Percentiles rank a stretch among this genome's conserved stretches.
phyloP scores from a whole-genome alignment of 768 basidiomycete genomes.

The Pleurotus platypus region DNA sequence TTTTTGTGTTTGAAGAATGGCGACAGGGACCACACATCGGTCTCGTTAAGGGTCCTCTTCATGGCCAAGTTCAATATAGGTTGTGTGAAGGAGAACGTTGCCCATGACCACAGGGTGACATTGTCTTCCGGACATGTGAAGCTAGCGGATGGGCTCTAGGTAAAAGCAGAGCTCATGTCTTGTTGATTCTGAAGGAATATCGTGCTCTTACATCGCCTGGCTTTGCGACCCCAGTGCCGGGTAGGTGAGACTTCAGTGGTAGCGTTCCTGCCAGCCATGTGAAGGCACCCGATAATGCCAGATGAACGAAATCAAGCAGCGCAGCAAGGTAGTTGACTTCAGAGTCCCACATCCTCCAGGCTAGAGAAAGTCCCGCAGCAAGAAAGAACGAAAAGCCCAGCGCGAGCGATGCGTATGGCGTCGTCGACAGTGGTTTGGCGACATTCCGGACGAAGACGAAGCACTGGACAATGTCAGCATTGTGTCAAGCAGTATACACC shows the following conservation, averaged over 20 bases:
- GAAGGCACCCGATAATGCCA: constrained; percentile 33
- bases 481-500: constrained; percentile 3
- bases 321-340: constrained; percentile 12
- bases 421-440: constrained; percentile 40
- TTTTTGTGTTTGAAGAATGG: constrained; percentile 68
- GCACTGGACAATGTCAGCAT: constrained; percentile 25
- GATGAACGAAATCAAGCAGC: constrained; percentile 23
- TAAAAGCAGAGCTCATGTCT: constrained; percentile 7
- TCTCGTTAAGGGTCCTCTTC: constrained; percentile 43
- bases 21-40: constrained; percentile 61
- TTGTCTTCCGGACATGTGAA: constrained; percentile 63
- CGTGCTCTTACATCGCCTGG: constrained; percentile 47
- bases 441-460: constrained; percentile 39
- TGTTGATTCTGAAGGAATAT: constrained; percentile 3
- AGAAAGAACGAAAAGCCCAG: constrained; percentile 37
- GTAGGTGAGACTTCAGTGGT: constrained; percentile 43
- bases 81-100: constrained; percentile 59
- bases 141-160: constrained; percentile 44
- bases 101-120: constrained; percentile 64
- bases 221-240: constrained; percentile 46
- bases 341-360: constrained; percentile 11
- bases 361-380: background rate
- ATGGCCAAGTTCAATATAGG: constrained; percentile 55
- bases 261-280: constrained; percentile 53
- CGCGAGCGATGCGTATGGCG: constrained; percentile 48